phyloP scores from a whole-genome alignment of 108 stramenopile species.

The Skeletonema potamos region DNA sequence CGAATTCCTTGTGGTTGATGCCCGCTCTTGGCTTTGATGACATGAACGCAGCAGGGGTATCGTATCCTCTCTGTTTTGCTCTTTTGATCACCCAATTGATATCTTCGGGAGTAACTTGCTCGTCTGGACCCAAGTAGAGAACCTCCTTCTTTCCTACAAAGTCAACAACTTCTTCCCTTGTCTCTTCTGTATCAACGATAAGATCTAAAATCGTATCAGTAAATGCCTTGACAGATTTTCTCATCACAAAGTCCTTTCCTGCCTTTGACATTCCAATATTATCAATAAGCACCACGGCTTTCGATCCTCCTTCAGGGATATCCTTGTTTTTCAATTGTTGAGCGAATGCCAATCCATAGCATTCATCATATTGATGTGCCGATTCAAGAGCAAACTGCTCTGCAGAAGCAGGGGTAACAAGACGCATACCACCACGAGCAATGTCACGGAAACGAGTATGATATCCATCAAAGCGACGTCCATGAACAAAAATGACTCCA shows the following conservation, averaged over 20 bases:
- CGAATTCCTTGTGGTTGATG: slow-evolving; percentile 98
- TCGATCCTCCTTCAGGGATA: slow-evolving; percentile 98
- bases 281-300: slow-evolving; percentile 93
- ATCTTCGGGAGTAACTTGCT: slow-evolving; percentile 95
- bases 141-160: slow-evolving; percentile 89
- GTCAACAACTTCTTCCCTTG: slow-evolving; percentile 81
- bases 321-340: slow-evolving; percentile 98
- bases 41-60: slow-evolving; percentile 96
- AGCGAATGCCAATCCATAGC: slow-evolving; percentile 91
- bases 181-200: slow-evolving; percentile 91
- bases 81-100: slow-evolving; percentile 96
- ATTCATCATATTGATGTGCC: slow-evolving; percentile 94
- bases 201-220: slow-evolving; percentile 95
- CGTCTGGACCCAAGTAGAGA: slow-evolving; percentile 97
- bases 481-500: slow-evolving; percentile 93
- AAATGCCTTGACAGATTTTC: slow-evolving; percentile 96
- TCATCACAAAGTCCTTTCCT: slow-evolving; percentile 81
- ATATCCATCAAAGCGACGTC: slow-evolving; percentile 96
- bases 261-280: slow-evolving; percentile 58
- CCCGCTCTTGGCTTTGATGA: slow-evolving; percentile 93
- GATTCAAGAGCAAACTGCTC: slow-evolving; percentile 93
- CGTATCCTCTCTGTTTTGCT: slow-evolving; percentile 87
- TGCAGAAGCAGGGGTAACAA: slow-evolving; percentile 90
- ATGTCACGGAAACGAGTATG: slow-evolving; percentile 98
- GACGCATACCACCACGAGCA: slow-evolving; percentile 92